phyloP scores from a whole-genome alignment of 2,329 filamentous ascomycete species.

The Penicillium hesseltinei region DNA sequence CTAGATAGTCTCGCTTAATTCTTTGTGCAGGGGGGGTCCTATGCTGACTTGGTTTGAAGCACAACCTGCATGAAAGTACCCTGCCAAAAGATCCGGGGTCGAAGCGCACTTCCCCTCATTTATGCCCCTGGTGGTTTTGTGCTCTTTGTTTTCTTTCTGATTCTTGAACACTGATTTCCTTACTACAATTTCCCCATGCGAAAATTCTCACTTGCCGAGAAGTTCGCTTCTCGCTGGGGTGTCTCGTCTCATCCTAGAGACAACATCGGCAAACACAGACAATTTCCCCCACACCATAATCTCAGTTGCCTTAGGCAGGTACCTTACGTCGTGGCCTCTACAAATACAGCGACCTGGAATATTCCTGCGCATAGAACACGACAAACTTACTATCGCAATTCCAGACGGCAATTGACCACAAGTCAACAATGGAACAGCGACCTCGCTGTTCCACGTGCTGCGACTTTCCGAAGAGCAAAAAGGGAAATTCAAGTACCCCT shows the following conservation, averaged over 20 bases:
- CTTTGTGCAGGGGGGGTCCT: not conserved
- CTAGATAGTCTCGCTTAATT: not conserved
- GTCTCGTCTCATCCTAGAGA: constrained; percentile 25
- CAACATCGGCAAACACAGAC: constrained; percentile 9
- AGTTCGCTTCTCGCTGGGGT: constrained; percentile 29
- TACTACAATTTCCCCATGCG: constrained; percentile 21
- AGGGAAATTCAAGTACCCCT: not conserved
- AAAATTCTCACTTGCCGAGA: constrained; percentile 27
- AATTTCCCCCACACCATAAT: not conserved
- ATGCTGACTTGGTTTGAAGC: constrained; percentile 5
- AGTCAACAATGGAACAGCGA: constrained; percentile 1
- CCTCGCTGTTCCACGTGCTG: constrained; percentile 2
- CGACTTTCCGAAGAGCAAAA: not conserved
- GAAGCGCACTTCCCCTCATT: constrained; percentile 20
- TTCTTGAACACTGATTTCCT: not conserved
- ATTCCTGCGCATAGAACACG: not conserved
- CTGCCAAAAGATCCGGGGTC: constrained; percentile 14
- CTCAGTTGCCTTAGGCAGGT: constrained; percentile 1
- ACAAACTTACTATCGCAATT: not conserved
- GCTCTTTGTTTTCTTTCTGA: not conserved
- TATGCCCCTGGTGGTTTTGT: not conserved
- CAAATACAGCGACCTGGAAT: not conserved
- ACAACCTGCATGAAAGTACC: constrained; percentile 16
- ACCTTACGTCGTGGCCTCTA: not conserved
- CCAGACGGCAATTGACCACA: not conserved